Evolutionary conservation across 441 rosid genomes (phyloP).

Genomic region (Mallotus repandus): DNA sequence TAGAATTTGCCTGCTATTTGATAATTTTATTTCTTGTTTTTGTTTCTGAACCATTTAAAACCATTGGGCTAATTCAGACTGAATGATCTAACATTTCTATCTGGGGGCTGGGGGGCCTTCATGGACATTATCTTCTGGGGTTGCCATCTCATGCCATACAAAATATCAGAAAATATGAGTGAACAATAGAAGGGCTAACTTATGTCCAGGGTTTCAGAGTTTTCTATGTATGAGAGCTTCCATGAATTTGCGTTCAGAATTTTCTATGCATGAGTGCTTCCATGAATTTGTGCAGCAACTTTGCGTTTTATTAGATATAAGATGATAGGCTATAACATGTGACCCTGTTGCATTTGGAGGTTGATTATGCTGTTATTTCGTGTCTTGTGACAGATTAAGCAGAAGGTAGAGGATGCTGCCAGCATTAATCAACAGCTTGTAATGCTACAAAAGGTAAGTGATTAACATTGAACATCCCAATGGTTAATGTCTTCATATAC

Average conservation of each 20-base stretch:
- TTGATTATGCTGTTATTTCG: background rate
- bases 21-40: background rate
- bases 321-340: background rate
- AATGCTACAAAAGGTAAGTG: slow-evolving; percentile 57
- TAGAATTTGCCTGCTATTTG: background rate
- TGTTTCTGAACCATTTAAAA: background rate
- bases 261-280: background rate
- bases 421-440: slow-evolving; percentile 40
- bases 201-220: background rate
- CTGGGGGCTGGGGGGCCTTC: background rate
- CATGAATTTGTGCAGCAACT: background rate
- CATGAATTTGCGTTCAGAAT: no score
- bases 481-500: background rate
- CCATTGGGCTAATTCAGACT: background rate
- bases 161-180: background rate
- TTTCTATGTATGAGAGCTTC: no score
- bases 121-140: background rate
- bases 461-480: background rate
- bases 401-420: slow-evolving; percentile 39
- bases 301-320: background rate
- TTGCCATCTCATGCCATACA: background rate
- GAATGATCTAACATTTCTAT: background rate
- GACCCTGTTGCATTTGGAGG: background rate
- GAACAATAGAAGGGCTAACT: background rate
- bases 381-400: slow-evolving; percentile 53